A percentile compares a stretch with the other conserved stretches of the same genome.
Conservation (phyloP, 768 basidiomycete genomes). For the Panus rudis region DNA sequence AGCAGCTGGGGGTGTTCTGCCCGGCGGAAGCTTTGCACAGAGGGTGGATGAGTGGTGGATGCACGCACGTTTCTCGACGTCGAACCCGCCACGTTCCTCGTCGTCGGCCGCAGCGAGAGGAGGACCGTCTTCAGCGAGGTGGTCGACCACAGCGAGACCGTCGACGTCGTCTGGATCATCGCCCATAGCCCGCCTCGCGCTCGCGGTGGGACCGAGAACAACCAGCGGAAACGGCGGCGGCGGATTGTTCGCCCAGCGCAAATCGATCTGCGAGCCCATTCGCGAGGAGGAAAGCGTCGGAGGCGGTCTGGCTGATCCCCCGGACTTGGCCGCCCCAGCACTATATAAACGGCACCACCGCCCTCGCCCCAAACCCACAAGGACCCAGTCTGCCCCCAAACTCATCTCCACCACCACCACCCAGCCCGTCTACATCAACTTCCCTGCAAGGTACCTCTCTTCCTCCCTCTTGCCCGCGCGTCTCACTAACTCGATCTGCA, state of each 20-base stretch:
- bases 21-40: too few species aligned
- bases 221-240: slow-evolving; percentile 3
- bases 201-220: slow-evolving; percentile 6
- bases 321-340: slow-evolving; percentile 29
- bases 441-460: slow-evolving; percentile 8
- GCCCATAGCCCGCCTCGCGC: slow-evolving; percentile 10
- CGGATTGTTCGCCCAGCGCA: slow-evolving; percentile 7
- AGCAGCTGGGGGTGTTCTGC: not conserved
- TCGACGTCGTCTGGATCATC: slow-evolving; percentile 2
- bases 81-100: not conserved
- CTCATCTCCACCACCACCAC: slow-evolving; percentile 61
- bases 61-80: slow-evolving; percentile 14
- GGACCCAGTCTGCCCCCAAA: slow-evolving; percentile 46
- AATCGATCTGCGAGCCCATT: slow-evolving; percentile 39
- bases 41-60: slow-evolving; percentile 6
- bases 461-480: slow-evolving; percentile 13
- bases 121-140: not conserved
- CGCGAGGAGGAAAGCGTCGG: slow-evolving; percentile 32
- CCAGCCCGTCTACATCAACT: slow-evolving; percentile 46
- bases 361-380: slow-evolving; percentile 36
- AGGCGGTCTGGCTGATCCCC: slow-evolving; percentile 13
- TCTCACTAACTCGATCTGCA: slow-evolving; percentile 28
- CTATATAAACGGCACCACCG: slow-evolving; percentile 60
- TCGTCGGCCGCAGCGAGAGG: not conserved
- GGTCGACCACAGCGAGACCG: slow-evolving; percentile 2